Conservation (phyloP, 75 land plant species). For the Picea glauca region DNA sequence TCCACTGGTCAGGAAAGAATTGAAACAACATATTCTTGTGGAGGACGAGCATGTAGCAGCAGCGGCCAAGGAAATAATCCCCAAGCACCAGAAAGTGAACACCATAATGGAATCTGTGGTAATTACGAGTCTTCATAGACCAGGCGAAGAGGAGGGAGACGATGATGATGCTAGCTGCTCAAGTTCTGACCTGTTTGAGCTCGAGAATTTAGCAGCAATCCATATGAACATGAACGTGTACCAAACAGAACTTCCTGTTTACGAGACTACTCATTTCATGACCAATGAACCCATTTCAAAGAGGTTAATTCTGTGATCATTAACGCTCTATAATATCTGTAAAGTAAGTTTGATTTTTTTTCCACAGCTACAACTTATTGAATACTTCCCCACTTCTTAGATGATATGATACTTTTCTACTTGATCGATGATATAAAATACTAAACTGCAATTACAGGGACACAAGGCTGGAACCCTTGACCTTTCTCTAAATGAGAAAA, state of each 20-base stretch:
- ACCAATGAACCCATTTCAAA: slow-evolving; percentile 25
- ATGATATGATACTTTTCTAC: too few relatives aligned
- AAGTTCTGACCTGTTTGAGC: slow-evolving; percentile 42
- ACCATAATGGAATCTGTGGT: neutral
- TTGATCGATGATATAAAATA: too few relatives aligned
- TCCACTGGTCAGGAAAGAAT: neutral
- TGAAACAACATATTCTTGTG: neutral
- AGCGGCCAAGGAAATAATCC: slow-evolving; percentile 2
- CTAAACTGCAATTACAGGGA: too few relatives aligned
- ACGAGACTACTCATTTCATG: slow-evolving; percentile 30
- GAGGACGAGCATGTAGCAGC: neutral
- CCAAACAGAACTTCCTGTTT: slow-evolving; percentile 34
- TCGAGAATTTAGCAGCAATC: slow-evolving; percentile 15
- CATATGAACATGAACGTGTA: slow-evolving; percentile 5
- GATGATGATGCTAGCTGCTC: slow-evolving; percentile 26
- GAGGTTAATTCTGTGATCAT: neutral
- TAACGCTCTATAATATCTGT: too few relatives aligned
- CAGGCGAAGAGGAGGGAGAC: slow-evolving; percentile 6
- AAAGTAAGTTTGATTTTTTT: too few relatives aligned
- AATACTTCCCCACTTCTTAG: too few relatives aligned
- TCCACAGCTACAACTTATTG: too few relatives aligned
- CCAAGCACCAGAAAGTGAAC: slow-evolving; percentile 3
- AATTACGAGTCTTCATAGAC: neutral
- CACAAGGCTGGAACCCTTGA: too few relatives aligned
- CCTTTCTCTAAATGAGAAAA: too few relatives aligned